These are phyloP conservation scores for Solanum neorickii DNA, from an alignment of 257 asterid genomes.

Conservation along the genomic window DNA sequence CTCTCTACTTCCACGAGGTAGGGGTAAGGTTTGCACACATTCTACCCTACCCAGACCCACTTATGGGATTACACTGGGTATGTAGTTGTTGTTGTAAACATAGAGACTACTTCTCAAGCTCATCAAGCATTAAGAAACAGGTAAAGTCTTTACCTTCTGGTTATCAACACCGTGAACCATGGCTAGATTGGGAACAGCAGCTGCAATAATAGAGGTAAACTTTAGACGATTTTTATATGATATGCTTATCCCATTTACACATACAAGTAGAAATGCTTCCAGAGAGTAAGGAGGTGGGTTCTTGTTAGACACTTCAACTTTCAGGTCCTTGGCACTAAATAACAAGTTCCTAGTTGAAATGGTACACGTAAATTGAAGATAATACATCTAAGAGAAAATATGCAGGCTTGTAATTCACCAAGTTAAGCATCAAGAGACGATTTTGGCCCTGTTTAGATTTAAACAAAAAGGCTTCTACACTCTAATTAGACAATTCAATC, in stretches of 20 bases:
- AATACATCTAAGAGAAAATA: not conserved
- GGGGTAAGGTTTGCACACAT: not conserved
- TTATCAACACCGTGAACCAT: conserved; percentile 79
- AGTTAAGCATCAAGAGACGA: not conserved
- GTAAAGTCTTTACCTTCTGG: conserved; percentile 41
- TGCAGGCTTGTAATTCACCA: not conserved
- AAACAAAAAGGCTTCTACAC: not conserved
- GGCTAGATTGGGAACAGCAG: conserved; percentile 69
- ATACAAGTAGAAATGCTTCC: not conserved
- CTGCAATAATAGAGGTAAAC: conserved; percentile 25
- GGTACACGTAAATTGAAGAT: not conserved
- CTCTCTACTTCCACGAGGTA: not conserved
- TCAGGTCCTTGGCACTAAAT: not conserved
- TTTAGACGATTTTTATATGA: not conserved
- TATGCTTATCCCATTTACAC: not conserved
- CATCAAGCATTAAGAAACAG: not conserved
- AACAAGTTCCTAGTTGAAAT: not conserved
- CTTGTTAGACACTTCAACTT: not conserved
- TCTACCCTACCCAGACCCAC: not conserved
- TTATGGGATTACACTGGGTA: not conserved
- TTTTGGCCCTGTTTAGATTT: not conserved
- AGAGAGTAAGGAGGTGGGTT: not conserved
- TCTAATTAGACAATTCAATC: not conserved
- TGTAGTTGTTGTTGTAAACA: not conserved
- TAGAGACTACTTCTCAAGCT: not conserved